A percentile compares a stretch with the other conserved stretches of the same genome.
phyloP scores from a whole-genome alignment of 257 asterid species.

The Solanum sitiens region DNA sequence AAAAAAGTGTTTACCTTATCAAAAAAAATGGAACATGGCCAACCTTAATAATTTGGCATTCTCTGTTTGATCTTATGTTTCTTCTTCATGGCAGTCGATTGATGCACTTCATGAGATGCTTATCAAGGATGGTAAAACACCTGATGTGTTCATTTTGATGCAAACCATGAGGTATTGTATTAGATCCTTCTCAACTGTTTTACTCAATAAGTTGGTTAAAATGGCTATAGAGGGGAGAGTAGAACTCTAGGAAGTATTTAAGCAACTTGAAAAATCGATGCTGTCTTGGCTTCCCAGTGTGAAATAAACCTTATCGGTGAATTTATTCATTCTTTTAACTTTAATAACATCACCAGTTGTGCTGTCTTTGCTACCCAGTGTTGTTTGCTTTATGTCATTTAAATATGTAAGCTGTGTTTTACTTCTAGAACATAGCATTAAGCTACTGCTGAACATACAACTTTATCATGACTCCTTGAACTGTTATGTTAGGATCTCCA shows the following conservation, averaged over 20 bases:
- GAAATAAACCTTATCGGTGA: neutral
- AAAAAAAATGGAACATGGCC: neutral
- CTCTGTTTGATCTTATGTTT: constrained; percentile 5
- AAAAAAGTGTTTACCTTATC: neutral
- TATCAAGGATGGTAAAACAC: constrained; percentile 51
- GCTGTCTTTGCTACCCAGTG: neutral
- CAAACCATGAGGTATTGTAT: constrained; percentile 71
- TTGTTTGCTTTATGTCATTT: neutral
- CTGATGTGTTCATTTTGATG: constrained; percentile 60
- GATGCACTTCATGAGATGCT: constrained; percentile 70
- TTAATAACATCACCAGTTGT: neutral
- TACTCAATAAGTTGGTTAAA: neutral
- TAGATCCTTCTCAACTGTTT: neutral
- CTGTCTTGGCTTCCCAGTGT: neutral
- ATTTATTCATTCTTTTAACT: neutral
- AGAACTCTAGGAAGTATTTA: neutral
- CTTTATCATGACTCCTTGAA: neutral
- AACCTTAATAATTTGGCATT: neutral
- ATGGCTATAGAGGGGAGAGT: neutral
- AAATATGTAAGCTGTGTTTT: neutral
- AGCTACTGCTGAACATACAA: neutral
- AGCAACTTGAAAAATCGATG: neutral
- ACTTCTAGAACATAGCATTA: neutral
- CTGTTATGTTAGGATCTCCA: neutral
- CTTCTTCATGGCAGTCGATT: constrained; percentile 47